A percentile compares a stretch with the other conserved stretches of the same genome.
phyloP scores from a whole-genome alignment of 257 asterid genomes.

The Salvia rosmarinus region DNA sequence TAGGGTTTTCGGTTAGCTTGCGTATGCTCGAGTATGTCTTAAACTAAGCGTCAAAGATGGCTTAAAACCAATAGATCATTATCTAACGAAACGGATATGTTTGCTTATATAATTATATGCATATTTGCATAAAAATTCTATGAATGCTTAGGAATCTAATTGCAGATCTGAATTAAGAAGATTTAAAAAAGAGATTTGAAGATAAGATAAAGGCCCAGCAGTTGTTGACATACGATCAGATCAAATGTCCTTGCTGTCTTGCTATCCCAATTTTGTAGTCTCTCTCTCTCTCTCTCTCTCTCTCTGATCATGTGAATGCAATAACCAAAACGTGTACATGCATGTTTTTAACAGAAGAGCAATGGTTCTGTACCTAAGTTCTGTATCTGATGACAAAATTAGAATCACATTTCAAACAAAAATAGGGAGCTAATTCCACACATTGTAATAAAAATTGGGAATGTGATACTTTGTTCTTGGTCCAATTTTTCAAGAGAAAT shows the following conservation, averaged over 20 bases:
- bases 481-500: background rate
- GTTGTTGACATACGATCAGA: background rate
- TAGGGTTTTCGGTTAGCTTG: no score
- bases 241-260: conserved; percentile 2
- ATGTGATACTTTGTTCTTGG: conserved; percentile 8
- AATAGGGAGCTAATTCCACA: background rate
- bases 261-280: background rate
- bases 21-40: no score
- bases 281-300: background rate
- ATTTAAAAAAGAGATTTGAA: no score
- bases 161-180: no score
- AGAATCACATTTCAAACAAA: background rate
- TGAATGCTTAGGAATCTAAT: no score
- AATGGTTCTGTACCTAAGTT: conserved; percentile 10
- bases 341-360: background rate
- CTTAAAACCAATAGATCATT: no score
- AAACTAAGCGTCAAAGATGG: no score
- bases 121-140: no score
- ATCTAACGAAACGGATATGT: no score
- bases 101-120: no score
- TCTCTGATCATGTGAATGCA: background rate
- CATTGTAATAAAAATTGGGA: background rate
- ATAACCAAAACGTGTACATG: background rate
- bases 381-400: background rate
- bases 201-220: background rate